A percentile compares a stretch with the other conserved stretches of the same genome.
Evolutionary conservation across 495 filamentous ascomycete species (phyloP).

Genomic region (Penicillium paradoxum): DNA sequence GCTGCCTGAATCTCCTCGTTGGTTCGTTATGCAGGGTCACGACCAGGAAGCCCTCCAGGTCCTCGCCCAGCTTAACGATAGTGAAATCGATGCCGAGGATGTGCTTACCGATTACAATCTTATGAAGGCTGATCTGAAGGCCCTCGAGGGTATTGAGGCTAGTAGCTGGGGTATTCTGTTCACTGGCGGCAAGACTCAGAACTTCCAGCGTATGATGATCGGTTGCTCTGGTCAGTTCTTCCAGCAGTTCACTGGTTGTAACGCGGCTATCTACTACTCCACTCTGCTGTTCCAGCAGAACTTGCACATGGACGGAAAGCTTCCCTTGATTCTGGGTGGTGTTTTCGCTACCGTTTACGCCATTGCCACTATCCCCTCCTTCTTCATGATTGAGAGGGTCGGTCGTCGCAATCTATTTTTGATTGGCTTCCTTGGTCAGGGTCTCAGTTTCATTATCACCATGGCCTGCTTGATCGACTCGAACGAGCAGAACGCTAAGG

Average conservation of each 20-base stretch:
- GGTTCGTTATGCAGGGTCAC: conserved; percentile 61
- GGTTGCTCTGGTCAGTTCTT: conserved; percentile 56
- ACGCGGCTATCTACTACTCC: conserved; percentile 82
- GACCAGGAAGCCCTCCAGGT: conserved; percentile 57
- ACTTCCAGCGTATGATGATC: conserved; percentile 41
- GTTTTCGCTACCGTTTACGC: conserved; percentile 78
- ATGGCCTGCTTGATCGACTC: conserved; percentile 16
- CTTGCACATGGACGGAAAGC: conserved; percentile 51
- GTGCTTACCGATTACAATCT: conserved; percentile 43
- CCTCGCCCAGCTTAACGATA: conserved; percentile 53
- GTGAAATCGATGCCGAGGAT: conserved; percentile 23
- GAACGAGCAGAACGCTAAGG: conserved; percentile 24
- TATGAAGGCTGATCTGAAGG: conserved; percentile 37
- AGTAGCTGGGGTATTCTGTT: conserved; percentile 33
- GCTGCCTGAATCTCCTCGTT: conserved; percentile 73
- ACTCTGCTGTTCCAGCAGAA: conserved; percentile 69
- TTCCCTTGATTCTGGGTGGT: conserved; percentile 68
- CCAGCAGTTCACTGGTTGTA: conserved; percentile 73
- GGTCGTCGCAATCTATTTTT: conserved; percentile 70
- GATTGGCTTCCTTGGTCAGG: conserved; percentile 57
- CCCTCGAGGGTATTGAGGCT: conserved; percentile 31
- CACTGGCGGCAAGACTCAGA: conserved; percentile 41
- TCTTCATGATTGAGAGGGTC: conserved; percentile 70
- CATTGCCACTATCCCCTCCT: conserved; percentile 48
- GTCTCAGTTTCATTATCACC: conserved; percentile 36